phyloP scores from a whole-genome alignment of 192 early-diverging fungal genomes.

The Coemansia erecta region DNA sequence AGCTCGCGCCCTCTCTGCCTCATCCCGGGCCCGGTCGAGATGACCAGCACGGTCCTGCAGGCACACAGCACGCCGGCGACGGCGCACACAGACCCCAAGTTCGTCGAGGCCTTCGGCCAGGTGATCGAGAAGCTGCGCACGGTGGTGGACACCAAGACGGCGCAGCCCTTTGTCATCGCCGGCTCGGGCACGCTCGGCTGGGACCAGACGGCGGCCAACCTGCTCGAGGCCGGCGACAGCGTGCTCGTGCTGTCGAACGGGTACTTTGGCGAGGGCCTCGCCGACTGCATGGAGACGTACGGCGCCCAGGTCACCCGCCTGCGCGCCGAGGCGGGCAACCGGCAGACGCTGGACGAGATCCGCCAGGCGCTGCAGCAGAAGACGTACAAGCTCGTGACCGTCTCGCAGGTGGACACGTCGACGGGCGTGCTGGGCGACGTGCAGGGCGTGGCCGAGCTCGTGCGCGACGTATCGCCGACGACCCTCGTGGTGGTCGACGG shows the following conservation, averaged over 20 bases:
- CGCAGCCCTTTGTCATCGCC: constrained; percentile 92
- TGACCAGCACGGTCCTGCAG: constrained; percentile 78
- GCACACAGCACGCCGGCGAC: constrained; percentile 88
- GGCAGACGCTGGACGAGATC: constrained; percentile 68
- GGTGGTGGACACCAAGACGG: constrained; percentile 73
- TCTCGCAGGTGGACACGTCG: constrained; percentile 97
- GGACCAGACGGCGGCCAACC: constrained; percentile 93
- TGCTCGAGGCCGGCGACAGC: constrained; percentile 83
- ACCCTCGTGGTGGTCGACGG: constrained; percentile 93
- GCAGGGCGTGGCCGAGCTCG: constrained; percentile 68
- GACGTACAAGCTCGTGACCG: constrained; percentile 82
- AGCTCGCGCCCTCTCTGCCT: constrained; percentile 80
- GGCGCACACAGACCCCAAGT: constrained; percentile 88
- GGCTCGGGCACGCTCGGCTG: constrained; percentile 98
- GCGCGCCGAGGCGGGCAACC: constrained; percentile 65
- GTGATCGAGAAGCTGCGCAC: constrained; percentile 80
- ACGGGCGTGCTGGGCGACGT: constrained; percentile 89
- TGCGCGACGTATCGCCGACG: constrained; percentile 72
- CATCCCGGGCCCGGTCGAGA: constrained; percentile 97
- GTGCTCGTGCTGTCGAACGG: constrained; percentile 90
- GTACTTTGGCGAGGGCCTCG: constrained; percentile 95
- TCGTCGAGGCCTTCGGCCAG: constrained; percentile 85
- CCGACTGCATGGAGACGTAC: constrained; percentile 85
- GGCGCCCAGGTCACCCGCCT: constrained; percentile 83
- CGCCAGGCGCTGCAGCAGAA: constrained; percentile 60